These are phyloP conservation scores for Vaccinium darrowii DNA, from an alignment of 148 eudicot genomes.

Conservation along the genomic window DNA sequence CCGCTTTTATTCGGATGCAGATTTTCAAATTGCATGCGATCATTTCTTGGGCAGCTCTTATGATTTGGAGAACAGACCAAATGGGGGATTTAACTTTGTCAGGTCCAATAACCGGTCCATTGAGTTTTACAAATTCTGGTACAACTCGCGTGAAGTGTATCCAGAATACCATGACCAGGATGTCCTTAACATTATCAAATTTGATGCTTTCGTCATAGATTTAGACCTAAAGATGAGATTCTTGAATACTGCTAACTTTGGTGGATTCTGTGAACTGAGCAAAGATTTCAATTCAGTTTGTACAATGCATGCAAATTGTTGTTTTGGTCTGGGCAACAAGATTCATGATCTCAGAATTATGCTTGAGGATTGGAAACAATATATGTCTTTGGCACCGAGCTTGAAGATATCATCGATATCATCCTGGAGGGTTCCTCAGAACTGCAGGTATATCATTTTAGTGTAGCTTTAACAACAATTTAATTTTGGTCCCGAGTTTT, in stretches of 20 bases:
- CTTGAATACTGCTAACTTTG: conserved; percentile 52
- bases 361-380: conserved; percentile 59
- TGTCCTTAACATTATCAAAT: conserved; percentile 19
- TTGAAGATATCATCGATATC: conserved; percentile 29
- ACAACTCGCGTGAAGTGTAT: conserved; percentile 15
- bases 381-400: conserved; percentile 38
- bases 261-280: conserved; percentile 61
- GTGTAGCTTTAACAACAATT: not conserved
- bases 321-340: conserved; percentile 27
- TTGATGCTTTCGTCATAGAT: conserved; percentile 32
- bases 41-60: conserved; percentile 38
- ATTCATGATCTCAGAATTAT: conserved; percentile 48
- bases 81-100: conserved; percentile 59
- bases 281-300: conserved; percentile 30
- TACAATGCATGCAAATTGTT: conserved; percentile 24
- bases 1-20: conserved; percentile 45
- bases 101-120: conserved; percentile 49
- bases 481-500: not conserved
- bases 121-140: conserved; percentile 42
- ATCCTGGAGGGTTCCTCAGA: conserved; percentile 46
- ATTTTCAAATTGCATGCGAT: conserved; percentile 69
- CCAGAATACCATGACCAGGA: conserved; percentile 21
- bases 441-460: conserved; percentile 39
- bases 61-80: conserved; percentile 46
- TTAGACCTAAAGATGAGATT: conserved; percentile 52